Percentiles rank a stretch among this genome's conserved stretches.
phyloP scores from a whole-genome alignment of 768 basidiomycete genomes.

The Amanita polypyramis region DNA sequence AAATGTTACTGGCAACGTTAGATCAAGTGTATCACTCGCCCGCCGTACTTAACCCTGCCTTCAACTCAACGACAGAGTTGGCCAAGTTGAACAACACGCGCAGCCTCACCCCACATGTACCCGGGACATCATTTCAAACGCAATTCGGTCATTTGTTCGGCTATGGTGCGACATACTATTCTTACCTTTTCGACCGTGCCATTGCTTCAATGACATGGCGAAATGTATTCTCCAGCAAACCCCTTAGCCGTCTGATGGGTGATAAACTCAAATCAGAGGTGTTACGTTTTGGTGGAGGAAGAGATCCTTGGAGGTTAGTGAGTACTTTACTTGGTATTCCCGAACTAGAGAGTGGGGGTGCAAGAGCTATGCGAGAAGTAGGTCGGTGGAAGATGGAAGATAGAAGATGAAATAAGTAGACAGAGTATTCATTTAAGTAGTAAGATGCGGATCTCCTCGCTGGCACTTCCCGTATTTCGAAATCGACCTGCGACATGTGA shows the following conservation, averaged over 20 bases:
- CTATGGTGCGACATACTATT: slow-evolving; percentile 97
- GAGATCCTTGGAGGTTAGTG: slow-evolving; percentile 92
- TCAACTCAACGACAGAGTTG: slow-evolving; percentile 66
- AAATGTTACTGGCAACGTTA: slow-evolving; percentile 79
- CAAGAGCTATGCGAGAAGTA: slow-evolving; percentile 80
- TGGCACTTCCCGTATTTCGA: no score
- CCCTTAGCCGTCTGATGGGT: slow-evolving; percentile 62
- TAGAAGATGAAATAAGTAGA: slow-evolving; percentile 46
- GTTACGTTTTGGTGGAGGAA: slow-evolving; percentile 76
- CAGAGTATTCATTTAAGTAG: no score
- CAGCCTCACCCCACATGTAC: slow-evolving; percentile 76
- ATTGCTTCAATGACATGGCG: slow-evolving; percentile 91
- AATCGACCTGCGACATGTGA: no score
- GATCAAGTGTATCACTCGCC: slow-evolving; percentile 90
- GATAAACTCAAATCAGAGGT: slow-evolving; percentile 75
- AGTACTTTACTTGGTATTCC: slow-evolving; percentile 55
- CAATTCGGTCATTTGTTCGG: slow-evolving; percentile 94
- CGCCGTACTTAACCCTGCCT: slow-evolving; percentile 36
- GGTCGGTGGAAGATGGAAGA: slow-evolving; percentile 80
- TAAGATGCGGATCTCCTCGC: no score
- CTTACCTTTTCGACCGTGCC: slow-evolving; percentile 92
- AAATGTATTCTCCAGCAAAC: slow-evolving; percentile 57
- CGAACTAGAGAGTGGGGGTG: slow-evolving; percentile 60
- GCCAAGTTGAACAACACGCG: slow-evolving; percentile 52
- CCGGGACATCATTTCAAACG: slow-evolving; percentile 86